Conservation (phyloP, 2,329 filamentous ascomycete genomes). For the Penicillium sclerotiorum region DNA sequence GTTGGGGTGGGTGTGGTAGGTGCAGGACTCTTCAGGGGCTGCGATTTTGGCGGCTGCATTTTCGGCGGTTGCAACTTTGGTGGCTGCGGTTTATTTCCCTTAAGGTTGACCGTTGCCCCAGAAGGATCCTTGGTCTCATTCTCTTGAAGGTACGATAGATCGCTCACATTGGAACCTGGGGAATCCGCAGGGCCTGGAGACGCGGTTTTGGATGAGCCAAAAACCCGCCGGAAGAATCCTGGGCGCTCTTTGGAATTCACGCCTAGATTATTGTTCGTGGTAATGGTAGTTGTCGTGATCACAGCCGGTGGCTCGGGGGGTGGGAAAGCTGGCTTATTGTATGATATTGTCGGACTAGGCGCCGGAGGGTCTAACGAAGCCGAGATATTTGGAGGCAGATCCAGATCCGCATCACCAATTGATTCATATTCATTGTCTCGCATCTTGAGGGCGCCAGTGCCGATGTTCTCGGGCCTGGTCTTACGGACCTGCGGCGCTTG, state of each 20-base stretch:
- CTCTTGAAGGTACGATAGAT: constrained; percentile 27
- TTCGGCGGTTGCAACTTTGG: too few species aligned
- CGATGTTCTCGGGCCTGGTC: constrained; percentile 42
- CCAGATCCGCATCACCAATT: constrained; percentile 30
- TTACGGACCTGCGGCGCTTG: constrained; percentile 41
- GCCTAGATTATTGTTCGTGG: constrained; percentile 4
- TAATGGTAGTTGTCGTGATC: constrained; percentile 17
- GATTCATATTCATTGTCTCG: constrained; percentile 34
- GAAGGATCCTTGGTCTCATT: constrained; percentile 28
- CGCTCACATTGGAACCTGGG: constrained; percentile 17
- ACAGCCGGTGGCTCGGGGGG: constrained; percentile 45
- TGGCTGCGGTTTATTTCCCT: constrained; percentile 28
- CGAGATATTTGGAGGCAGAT: constrained; percentile 46
- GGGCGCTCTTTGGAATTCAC: constrained; percentile 66
- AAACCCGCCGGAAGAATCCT: constrained; percentile 92
- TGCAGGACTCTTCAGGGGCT: constrained; percentile 28
- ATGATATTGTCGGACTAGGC: constrained; percentile 56
- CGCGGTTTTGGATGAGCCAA: constrained; percentile 70
- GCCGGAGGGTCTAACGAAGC: constrained; percentile 53
- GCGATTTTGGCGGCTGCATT: too few species aligned
- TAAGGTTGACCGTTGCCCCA: constrained; percentile 22
- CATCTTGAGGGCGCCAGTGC: constrained; percentile 36
- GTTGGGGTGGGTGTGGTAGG: constrained; percentile 18
- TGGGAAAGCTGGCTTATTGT: constrained; percentile 50
- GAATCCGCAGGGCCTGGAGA: constrained; percentile 25